A percentile compares a stretch with the other conserved stretches of the same genome.
Evolutionary conservation across 2,329 filamentous ascomycete genomes (phyloP).

Genomic region (Rachicladosporium sp.): DNA sequence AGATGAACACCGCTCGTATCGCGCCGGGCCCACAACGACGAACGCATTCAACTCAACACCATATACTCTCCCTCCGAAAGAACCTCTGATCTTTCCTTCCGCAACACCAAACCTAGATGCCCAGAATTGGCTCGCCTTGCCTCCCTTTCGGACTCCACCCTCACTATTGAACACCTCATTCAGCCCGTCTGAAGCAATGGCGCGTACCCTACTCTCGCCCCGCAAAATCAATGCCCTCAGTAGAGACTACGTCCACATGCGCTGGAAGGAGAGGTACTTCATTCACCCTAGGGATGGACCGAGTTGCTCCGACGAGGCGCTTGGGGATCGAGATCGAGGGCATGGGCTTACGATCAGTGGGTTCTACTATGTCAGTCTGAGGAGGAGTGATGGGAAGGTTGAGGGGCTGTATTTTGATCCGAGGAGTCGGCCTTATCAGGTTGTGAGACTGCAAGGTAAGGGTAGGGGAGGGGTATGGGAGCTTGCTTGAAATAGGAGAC

Average conservation of each 20-base stretch:
- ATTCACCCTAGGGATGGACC: constrained; percentile 23
- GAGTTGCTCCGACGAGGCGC: constrained; percentile 11
- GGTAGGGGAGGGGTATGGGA: constrained; percentile 22
- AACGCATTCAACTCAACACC: constrained; percentile 9
- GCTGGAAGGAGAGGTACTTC: constrained; percentile 44
- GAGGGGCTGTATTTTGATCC: constrained; percentile 45
- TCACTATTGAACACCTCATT: not conserved
- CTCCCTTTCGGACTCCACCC: constrained; percentile 26
- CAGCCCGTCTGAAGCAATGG: constrained; percentile 12
- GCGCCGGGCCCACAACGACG: constrained; percentile 7
- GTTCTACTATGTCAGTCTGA: constrained; percentile 42
- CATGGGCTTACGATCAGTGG: constrained; percentile 41
- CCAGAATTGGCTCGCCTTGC: constrained; percentile 37
- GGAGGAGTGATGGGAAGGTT: constrained; percentile 33
- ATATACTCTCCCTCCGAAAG: constrained; percentile 11
- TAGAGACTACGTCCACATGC: constrained; percentile 42
- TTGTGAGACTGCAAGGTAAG: constrained; percentile 32
- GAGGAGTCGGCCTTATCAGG: constrained; percentile 42
- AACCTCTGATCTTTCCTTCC: constrained; percentile 31
- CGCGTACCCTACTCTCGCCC: constrained; percentile 31
- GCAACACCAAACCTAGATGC: constrained; percentile 32
- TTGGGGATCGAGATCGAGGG: constrained; percentile 21
- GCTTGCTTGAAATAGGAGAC: constrained; percentile 12
- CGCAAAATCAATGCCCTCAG: constrained; percentile 26
- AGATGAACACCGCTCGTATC: constrained; percentile 5